Percentiles rank a stretch among this genome's conserved stretches.
phyloP scores from a whole-genome alignment of 2,329 filamentous ascomycete genomes.

The Rhinocladiella mackenziei region DNA sequence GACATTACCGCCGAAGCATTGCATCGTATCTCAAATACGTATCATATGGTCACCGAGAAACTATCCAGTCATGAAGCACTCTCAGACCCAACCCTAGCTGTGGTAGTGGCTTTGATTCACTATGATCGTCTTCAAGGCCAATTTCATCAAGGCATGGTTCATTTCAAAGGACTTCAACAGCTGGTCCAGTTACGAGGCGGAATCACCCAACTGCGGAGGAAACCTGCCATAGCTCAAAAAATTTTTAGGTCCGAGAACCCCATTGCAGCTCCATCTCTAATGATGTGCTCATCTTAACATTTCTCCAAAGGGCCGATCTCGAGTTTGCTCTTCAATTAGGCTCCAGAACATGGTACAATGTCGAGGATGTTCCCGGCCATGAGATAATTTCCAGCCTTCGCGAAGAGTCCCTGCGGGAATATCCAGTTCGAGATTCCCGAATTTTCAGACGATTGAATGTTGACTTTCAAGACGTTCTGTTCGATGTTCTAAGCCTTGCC shows the following conservation, averaged over 20 bases:
- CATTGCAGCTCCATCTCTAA: too few species aligned
- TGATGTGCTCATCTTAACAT: too few species aligned
- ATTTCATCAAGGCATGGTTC: background rate
- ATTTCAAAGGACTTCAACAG: background rate
- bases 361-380: conserved; percentile 2
- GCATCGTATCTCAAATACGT: background rate
- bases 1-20: background rate
- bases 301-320: background rate
- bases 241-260: background rate
- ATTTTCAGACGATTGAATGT: background rate
- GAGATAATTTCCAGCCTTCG: too few species aligned
- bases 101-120: background rate
- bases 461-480: background rate
- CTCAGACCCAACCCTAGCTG: conserved; percentile 1
- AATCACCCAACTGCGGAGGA: background rate
- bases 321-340: background rate
- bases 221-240: background rate
- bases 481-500: background rate
- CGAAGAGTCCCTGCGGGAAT: too few species aligned
- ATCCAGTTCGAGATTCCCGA: background rate
- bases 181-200: conserved; percentile 1
- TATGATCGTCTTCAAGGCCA: background rate
- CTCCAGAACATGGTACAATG: background rate
- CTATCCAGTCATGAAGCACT: background rate
- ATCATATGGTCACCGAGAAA: background rate